Base-by-base conservation (phyloP, 139 green algal species). In the Limnomonas spitsbergensis region DNA sequence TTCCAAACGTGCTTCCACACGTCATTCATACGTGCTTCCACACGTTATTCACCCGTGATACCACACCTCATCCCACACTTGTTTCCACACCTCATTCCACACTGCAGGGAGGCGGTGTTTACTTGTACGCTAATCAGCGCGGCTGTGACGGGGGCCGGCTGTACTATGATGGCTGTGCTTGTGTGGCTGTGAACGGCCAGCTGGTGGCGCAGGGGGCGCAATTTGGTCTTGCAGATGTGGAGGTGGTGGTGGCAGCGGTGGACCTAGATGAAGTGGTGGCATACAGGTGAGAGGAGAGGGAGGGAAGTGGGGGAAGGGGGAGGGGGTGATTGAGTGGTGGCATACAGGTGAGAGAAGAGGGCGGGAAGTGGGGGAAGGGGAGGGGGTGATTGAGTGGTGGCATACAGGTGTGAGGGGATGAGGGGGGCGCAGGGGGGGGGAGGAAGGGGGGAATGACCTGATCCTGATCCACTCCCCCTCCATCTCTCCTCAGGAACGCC, bases 101-200 rank as follows among this genome's bases (percentile, higher is more conserved):
- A 56, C 47, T 68, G 24, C 75, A 92, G 88, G 87, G 86, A 0
- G 96, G 96, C 2, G 96, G 96, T 4, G 91, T 98, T 39, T 99
- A 99, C 88, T 73, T 99, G 78, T 99, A 99, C 74, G 89, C 94
- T 81, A 99, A 99, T 87, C 95, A 98, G 88, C 85, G 89, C 38
- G 96, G 96, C 36, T 99, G 96, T 82, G 96, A 99, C 79, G 96
- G 96, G 34, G 90, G 92, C 0, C 85, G 95, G 2, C 91, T 99
- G 1, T 99, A 99, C 83, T 99, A 93, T 78, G 94, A 98, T 79
- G 94, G 93, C 47, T 95, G 91, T 61, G 89, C 91, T 0, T 93
- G 87, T 37, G 88, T 98, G n/a, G 87, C 93, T 27, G 82, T 95
- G 27, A 98, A 99, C 56, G 96, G 96, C 1, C 2, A 91, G 37